These are phyloP conservation scores for Scolecobasidium constrictum DNA, from an alignment of 2,329 filamentous ascomycete genomes.

Conservation along the genomic window DNA sequence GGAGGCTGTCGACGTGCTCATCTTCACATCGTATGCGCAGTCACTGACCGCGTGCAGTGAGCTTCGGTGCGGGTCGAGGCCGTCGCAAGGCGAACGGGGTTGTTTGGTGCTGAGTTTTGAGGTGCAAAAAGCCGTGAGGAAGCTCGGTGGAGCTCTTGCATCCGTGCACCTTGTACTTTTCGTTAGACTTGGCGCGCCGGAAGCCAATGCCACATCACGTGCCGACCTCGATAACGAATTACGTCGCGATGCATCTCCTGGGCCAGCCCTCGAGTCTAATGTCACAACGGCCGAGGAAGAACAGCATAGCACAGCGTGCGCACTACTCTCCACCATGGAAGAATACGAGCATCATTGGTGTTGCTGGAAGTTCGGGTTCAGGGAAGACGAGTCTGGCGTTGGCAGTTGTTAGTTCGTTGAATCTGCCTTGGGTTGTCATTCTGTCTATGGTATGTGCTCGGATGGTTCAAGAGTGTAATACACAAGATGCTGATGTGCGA, in stretches of 20 bases:
- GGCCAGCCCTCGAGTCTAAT: not conserved
- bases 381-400: constrained; percentile 90
- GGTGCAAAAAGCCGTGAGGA: too few species aligned
- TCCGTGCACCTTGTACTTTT: too few species aligned
- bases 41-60: too few species aligned
- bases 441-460: constrained; percentile 67
- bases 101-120: too few species aligned
- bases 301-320: constrained; percentile 27
- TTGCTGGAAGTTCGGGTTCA: constrained; percentile 90
- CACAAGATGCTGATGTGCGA: constrained; percentile 18
- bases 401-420: constrained; percentile 80
- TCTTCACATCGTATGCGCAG: not conserved
- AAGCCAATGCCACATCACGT: too few species aligned
- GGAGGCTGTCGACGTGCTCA: constrained; percentile 56
- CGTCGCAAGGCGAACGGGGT: too few species aligned
- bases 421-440: constrained; percentile 96
- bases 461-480: not conserved
- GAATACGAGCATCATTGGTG: constrained; percentile 89
- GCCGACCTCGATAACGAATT: too few species aligned
- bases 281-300: not conserved
- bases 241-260: too few species aligned
- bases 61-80: too few species aligned
- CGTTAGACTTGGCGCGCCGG: too few species aligned
- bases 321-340: constrained; percentile 94
- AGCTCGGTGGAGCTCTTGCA: too few species aligned